Conservation (phyloP, 352 stramenopile species). For the Phytophthora rubi region DNA sequence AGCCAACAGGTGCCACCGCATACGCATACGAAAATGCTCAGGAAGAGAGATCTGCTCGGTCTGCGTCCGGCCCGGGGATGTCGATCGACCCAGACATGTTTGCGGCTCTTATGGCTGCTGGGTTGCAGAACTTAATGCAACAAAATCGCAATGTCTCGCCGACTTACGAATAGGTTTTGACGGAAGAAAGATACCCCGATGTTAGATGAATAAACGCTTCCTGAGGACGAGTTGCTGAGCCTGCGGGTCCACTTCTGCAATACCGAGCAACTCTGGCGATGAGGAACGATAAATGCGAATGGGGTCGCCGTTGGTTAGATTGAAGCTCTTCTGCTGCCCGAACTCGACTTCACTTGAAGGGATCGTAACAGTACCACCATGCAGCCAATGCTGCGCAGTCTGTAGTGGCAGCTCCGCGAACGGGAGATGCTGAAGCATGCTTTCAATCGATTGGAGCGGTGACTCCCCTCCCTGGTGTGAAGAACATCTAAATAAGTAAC, state of each 20-base stretch:
- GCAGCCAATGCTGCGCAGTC: conserved; percentile 51
- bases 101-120: conserved; percentile 80
- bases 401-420: conserved; percentile 41
- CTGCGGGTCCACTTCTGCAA: conserved; percentile 61
- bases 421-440: conserved; percentile 60
- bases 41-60: conserved; percentile 30
- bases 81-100: conserved; percentile 87
- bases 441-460: conserved; percentile 66
- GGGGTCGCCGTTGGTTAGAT: conserved; percentile 42
- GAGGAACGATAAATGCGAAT: conserved; percentile 63
- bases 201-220: conserved; percentile 73
- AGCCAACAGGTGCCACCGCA: conserved; percentile 78
- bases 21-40: conserved; percentile 83
- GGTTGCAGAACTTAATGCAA: conserved; percentile 87
- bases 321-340: conserved; percentile 13
- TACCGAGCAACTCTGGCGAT: conserved; percentile 48
- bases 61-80: conserved; percentile 33
- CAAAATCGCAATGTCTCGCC: conserved; percentile 36
- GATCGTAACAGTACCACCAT: conserved; percentile 52
- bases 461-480: conserved; percentile 38
- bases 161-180: conserved; percentile 40
- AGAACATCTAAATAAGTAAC: neutral
- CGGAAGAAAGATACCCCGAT: conserved; percentile 20
- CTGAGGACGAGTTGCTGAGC: conserved; percentile 52
- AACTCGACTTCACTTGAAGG: conserved; percentile 37